Base-by-base conservation (phyloP, 306 rosid species). In the Sindora glabra region DNA sequence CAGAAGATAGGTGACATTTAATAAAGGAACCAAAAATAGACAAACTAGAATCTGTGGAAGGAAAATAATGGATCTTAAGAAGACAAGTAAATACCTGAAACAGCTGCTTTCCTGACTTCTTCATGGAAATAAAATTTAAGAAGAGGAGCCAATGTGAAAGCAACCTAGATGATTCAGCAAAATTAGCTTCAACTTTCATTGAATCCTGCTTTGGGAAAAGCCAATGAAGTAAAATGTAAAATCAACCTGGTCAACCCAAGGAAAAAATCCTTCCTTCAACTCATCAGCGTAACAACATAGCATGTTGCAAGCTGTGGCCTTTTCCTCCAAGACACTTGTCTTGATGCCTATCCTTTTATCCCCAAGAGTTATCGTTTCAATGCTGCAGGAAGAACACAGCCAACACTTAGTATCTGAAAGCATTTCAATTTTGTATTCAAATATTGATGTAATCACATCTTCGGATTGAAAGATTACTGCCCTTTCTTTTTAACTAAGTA, bases 61-160 rank as follows among this genome's bases (percentile, higher is more conserved):
- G 33, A 30, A 47, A 8, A 36, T 16, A 24, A 50, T 47, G 58
- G 36, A 52, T 38, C 49, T 40, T 15, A 16, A 2, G 21, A 70
- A 59, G 8, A 52, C 58, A 69, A 58, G 30, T 51, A 41, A 53
- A 15, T 78, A 92, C 99, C 99, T 76, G 99, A 92, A 77, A 89
- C 96, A 62, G 99, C 99, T 24, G 99, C 99, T 77, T 89, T 92
- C 80, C 99, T 83, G 50, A 92, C 99, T 78, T 92, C 98, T 80
- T 92, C 99, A 30, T 92, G 99, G 67, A 92, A 92, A 72, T 92
- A 92, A 68, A 92, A 92, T 74, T 89, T 92, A 58, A 92, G 86
- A 78, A 92, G 99, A 32, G 99, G 99, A 76, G 89, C 96, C 74
- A 92, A 78, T 26, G 94, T 92, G 26, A 74, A 86, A 62, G 99